These are phyloP conservation scores for Penicillium coprophilum DNA, from an alignment of 495 filamentous ascomycete genomes.

Conservation along the genomic window DNA sequence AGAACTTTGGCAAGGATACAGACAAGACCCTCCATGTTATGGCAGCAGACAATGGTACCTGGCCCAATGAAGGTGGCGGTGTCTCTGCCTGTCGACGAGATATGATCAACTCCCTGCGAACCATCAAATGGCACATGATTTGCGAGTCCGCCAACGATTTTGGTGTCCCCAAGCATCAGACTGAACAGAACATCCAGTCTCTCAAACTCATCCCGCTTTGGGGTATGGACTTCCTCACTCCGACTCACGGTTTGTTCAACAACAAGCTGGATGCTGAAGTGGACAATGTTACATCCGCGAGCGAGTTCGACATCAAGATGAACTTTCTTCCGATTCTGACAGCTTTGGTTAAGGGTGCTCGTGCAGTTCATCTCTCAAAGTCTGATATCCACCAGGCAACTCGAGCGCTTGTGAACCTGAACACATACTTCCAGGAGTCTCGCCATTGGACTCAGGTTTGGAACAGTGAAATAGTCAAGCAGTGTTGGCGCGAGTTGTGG, in stretches of 20 bases:
- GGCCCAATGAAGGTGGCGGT: conserved; percentile 66
- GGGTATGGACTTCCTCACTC: conserved; percentile 63
- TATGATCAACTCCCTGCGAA: conserved; percentile 61
- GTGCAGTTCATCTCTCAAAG: conserved; percentile 50
- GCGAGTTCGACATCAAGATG: conserved; percentile 54
- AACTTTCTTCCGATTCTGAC: conserved; percentile 64
- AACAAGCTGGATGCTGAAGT: conserved; percentile 63
- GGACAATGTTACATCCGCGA: conserved; percentile 53
- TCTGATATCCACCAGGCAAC: conserved; percentile 56
- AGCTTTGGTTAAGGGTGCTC: conserved; percentile 58
- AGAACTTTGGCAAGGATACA: conserved; percentile 49
- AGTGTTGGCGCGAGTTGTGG: conserved; percentile 62
- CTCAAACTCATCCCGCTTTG: conserved; percentile 65
- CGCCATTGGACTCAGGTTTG: conserved; percentile 65
- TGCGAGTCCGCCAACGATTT: conserved; percentile 67
- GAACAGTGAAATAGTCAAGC: conserved; percentile 60
- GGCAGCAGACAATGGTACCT: conserved; percentile 63
- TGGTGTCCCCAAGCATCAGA: conserved; percentile 64
- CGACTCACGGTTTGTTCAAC: conserved; percentile 62
- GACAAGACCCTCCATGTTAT: conserved; percentile 59
- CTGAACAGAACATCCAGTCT: conserved; percentile 64
- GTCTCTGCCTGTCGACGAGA: conserved; percentile 68
- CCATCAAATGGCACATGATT: conserved; percentile 65
- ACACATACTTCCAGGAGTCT: conserved; percentile 60
- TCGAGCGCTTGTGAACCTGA: conserved; percentile 58